Base-by-base conservation (phyloP, 345 rosid genomes). In the Corymbia maculata region DNA sequence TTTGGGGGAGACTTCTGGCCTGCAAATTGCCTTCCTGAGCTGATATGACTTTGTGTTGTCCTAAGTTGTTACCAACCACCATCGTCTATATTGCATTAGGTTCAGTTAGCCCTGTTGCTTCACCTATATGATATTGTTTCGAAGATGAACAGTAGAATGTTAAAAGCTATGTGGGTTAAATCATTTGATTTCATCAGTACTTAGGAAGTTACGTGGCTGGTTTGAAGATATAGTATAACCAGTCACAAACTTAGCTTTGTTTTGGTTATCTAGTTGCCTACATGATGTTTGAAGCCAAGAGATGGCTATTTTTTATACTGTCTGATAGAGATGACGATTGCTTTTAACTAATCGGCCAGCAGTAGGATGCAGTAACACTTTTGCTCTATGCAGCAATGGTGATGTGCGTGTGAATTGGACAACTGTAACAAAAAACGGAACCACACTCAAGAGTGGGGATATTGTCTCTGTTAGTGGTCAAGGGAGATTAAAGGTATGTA, bases 361-460 rank as follows among this genome's bases (percentile, higher is more conserved):
- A 4, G 28, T 42, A 36, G 84, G 45, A 44, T 75, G 79, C 68
- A 9, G 50, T 53, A 52, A 86, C 2, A 22, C 26, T 75, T 87
- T 82, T 45, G 59, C n/a, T 59, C 28, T 49, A 50, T 90, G 89
- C 89, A 96, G 99, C 88, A 94, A 88, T 26, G 94, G 93, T 36
- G 98, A 97, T 85, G 97, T 98, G 79, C 96, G 98, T 47, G 95
- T 96, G 91, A 98, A 98, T 85, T 98, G 99, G 99, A 87, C 86
- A 15, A 94, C 96, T 0, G 89, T 95, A 52, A 94, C 97, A 10
- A 96, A 98, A 94, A 98, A 95, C 28, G 97, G 97, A 86, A 91
- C 94, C 32, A 91, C 89, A 1, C 93, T 98, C 19, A 96, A 93
- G 93, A 93, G 94, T 4, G 99, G 98, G 88, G 99, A 98, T 92